Evolutionary conservation across 345 rosid species (phyloP), one percentile per base, ranked within the genome.

Genomic region (Bruguiera gymnorhiza): DNA sequence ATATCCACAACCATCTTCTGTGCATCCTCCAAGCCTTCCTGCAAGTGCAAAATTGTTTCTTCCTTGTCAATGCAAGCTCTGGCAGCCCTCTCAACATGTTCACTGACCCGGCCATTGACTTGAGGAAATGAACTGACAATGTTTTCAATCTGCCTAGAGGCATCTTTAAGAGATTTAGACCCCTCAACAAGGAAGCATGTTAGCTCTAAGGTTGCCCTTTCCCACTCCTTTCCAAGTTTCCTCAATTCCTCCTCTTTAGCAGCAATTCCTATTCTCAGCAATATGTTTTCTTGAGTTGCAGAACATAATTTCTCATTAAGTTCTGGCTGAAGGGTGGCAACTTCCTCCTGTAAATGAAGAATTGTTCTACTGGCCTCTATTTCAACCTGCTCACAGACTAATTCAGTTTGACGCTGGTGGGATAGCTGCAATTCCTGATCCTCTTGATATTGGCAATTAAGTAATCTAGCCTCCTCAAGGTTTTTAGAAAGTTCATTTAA

Each of bases 1-100:
- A 91, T 84, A 60, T 86, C 98, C 58, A 67, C 57, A 51, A 84
- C 83, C 86, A 85, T 79, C 76, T 82, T 83, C 77, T 82, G 88
- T 69, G 98, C 91, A 72, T 88, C 92, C 83, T 88, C 94, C 83
- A 93, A 85, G 83, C 96, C 87, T 81, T 80, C 83, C 78, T 93
- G 89, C 54, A 93, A 85, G 66, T 78, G 82, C 67, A 85, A 79
- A 71, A 89, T 85, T 64, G 83, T 80, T 81, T 89, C 92, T 78
- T 93, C 97, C 80, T 91, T 91, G 73, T 85, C 88, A 64, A 89
- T 79, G 84, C 91, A 93, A 71, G 80, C 85, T 78, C 75, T 80
- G 65, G 90, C 92, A 71, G 91, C 94, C 80, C 80, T 83, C 86
- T 85, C 89, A 74, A 91, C 85, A 76, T 89, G 76, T 78, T 86